phyloP scores from a whole-genome alignment of 768 basidiomycete genomes.

The Porphyrellus cyaneotinctus region DNA sequence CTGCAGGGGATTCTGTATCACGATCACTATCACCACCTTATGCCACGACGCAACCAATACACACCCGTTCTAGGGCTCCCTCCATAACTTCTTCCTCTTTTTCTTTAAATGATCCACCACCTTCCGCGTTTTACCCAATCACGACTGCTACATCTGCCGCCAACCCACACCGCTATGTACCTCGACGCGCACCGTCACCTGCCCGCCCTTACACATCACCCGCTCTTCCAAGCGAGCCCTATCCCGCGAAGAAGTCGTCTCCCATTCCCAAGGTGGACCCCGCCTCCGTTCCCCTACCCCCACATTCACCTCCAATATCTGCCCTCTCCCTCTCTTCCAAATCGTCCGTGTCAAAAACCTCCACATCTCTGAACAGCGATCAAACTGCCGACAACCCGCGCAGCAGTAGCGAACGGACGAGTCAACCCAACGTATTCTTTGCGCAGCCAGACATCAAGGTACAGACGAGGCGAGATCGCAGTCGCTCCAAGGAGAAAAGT shows the following conservation, averaged over 20 bases:
- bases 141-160: conserved; percentile 53
- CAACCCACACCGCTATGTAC: conserved; percentile 52
- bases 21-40: conserved; percentile 34
- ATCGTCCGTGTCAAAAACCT: conserved; percentile 61
- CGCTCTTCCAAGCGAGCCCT: conserved; percentile 23
- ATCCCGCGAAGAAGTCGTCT: conserved; percentile 12
- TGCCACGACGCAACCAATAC: conserved; percentile 30
- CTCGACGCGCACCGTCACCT: conserved; percentile 34
- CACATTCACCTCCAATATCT: conserved; percentile 69
- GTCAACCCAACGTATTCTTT: conserved; percentile 5
- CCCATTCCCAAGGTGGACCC: conserved; percentile 46
- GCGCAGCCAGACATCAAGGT: conserved; percentile 13
- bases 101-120: conserved; percentile 23
- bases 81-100: conserved; percentile 30
- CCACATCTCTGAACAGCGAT: conserved; percentile 37
- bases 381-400: conserved; percentile 37
- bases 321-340: conserved; percentile 72
- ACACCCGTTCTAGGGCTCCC: conserved; percentile 24
- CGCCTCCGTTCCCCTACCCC: conserved; percentile 53
- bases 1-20: conserved; percentile 33
- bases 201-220: conserved; percentile 31
- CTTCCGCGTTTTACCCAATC: conserved; percentile 48
- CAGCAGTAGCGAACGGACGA: conserved; percentile 28
- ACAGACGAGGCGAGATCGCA: conserved; percentile 15
- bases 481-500: conserved; percentile 19